Conservation (phyloP, 139 green algal species). For the Coelastrella sp. region DNA sequence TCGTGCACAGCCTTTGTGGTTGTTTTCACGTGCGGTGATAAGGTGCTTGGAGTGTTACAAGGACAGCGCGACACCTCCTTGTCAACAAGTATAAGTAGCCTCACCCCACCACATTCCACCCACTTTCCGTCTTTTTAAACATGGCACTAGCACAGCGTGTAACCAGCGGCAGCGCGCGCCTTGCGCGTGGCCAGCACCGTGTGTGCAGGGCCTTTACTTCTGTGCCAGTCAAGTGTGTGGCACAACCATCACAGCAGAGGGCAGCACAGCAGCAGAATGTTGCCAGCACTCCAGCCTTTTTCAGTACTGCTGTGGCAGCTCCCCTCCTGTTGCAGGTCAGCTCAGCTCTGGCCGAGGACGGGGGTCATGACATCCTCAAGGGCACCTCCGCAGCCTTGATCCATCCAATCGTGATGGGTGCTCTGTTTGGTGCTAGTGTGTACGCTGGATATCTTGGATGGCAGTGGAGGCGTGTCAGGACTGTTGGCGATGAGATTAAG, state of each 20-base stretch:
- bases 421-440: conserved; percentile 82
- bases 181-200: background rate
- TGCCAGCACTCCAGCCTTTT: background rate
- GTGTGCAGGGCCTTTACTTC: conserved; percentile 16
- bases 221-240: background rate
- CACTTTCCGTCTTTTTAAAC: background rate
- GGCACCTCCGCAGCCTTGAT: conserved; percentile 72
- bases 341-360: conserved; percentile 39
- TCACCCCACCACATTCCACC: background rate
- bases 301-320: background rate
- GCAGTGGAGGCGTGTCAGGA: conserved; percentile 80
- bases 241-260: background rate
- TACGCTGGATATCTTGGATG: conserved; percentile 94
- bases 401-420: conserved; percentile 89
- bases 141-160: background rate
- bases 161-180: background rate
- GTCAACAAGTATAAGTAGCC: too few relatives aligned
- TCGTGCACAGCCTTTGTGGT: too few relatives aligned
- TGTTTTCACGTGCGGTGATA: too few relatives aligned
- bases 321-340: conserved; percentile 20
- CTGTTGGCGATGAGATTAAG: conserved; percentile 81
- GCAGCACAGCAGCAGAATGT: background rate
- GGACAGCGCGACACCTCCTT: too few relatives aligned
- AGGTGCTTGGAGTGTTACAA: too few relatives aligned
- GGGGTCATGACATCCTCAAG: conserved; percentile 40